phyloP scores from a whole-genome alignment of 805 yeast species.

The Sporopachydermia quercuum region DNA sequence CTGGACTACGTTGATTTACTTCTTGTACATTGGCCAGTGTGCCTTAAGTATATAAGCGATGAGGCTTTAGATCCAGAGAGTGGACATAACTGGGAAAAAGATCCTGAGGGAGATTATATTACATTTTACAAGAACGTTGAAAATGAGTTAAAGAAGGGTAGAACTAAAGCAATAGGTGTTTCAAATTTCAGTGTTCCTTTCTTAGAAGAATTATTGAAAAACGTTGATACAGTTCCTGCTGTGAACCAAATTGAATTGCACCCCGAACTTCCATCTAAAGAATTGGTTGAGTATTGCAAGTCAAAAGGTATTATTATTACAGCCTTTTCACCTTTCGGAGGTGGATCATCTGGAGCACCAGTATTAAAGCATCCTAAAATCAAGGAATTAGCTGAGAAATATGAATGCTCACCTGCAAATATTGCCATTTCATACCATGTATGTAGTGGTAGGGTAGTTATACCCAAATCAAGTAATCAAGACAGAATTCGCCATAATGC shows the following conservation, averaged over 20 bases:
- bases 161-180: constrained; percentile 58
- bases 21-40: constrained; percentile 54
- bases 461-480: not conserved
- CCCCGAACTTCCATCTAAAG: constrained; percentile 53
- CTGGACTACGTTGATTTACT: constrained; percentile 52
- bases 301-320: constrained; percentile 40
- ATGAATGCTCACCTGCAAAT: not conserved
- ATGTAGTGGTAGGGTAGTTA: not conserved
- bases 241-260: constrained; percentile 68
- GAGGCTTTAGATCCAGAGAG: not conserved
- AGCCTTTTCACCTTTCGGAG: constrained; percentile 70
- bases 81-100: not conserved
- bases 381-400: not conserved
- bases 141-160: constrained; percentile 31
- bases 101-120: constrained; percentile 8
- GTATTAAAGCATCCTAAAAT: not conserved
- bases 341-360: constrained; percentile 18
- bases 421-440: not conserved
- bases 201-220: constrained; percentile 33
- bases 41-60: constrained; percentile 14
- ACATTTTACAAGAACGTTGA: constrained; percentile 37
- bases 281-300: constrained; percentile 37
- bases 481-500: not conserved
- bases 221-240: constrained; percentile 44
- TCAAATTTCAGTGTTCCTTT: constrained; percentile 51